Evolutionary conservation across 345 rosid species (phyloP), one percentile per base, ranked within the genome.

Genomic region (Dovyalis caffra): DNA sequence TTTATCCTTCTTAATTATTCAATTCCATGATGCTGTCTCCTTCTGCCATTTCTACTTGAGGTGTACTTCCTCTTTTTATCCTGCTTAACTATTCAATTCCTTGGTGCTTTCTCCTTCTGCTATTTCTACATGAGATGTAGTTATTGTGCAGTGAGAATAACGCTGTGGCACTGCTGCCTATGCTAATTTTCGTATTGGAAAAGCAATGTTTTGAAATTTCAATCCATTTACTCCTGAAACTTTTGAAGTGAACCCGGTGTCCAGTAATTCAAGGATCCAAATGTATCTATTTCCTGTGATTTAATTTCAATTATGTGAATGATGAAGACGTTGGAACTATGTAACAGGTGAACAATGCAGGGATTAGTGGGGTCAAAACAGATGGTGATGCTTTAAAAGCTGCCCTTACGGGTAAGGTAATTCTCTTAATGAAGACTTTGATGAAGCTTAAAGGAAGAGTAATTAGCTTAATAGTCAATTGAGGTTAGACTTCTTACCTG

Each of bases 261-360:
- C 4, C 26, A 21, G 14, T 26, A 0, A 28, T 68, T 47, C n/a
- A 2, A 32, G 69, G 8, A 31, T 23, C 35, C 57, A 9, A 49
- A 53, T 35, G 45, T 6, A 29, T n/a, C n/a, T n/a, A n/a, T n/a
- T n/a, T n/a, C n/a, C n/a, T n/a, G n/a, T n/a, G n/a, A n/a, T n/a
- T n/a, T n/a, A n/a, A n/a, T n/a, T n/a, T n/a, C n/a, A n/a, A n/a
- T n/a, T n/a, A n/a, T n/a, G n/a, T 64, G 64, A 43, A 25, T 26
- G 34, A n/a, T 12, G 14, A 26, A 45, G 26, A 70, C 18, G n/a
- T 79, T 78, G 53, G 7, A 31, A 16, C 29, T 57, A 15, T 38
- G 8, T 26, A 11, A 61, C 80, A 89, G 92, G 86, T 89, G 49
- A 88, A 88, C 69, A 87, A 87, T 64, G 89, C 90, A 5, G 90